These are phyloP conservation scores for Boletus hoseneyae DNA, from an alignment of 1,284 basidiomycete genomes.

Conservation along the genomic window DNA sequence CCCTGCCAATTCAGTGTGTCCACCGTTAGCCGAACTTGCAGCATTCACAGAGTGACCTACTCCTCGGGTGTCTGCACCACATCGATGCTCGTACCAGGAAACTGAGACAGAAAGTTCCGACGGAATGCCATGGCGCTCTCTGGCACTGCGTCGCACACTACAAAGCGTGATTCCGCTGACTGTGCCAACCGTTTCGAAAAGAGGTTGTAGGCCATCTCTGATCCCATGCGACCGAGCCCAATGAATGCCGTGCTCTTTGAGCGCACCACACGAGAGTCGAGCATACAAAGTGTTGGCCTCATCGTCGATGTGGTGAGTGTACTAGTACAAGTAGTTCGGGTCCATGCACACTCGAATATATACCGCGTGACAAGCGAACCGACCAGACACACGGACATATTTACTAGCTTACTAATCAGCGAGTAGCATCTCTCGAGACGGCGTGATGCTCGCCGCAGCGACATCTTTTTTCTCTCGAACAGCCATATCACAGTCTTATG, in stretches of 20 bases:
- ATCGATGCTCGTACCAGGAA: slow-evolving; percentile 54
- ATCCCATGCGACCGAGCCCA: slow-evolving; percentile 80
- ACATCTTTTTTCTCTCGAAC: slow-evolving; percentile 88
- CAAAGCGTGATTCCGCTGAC: slow-evolving; percentile 50
- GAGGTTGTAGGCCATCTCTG: slow-evolving; percentile 80
- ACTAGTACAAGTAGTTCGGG: not conserved
- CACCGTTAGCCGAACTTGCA: slow-evolving; percentile 14
- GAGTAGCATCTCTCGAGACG: not conserved
- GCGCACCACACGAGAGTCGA: slow-evolving; percentile 34
- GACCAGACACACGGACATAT: no score
- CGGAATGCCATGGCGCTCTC: slow-evolving; percentile 57
- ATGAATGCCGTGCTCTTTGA: slow-evolving; percentile 67
- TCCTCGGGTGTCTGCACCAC: slow-evolving; percentile 63
- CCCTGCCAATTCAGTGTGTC: slow-evolving; percentile 39
- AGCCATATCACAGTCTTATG: slow-evolving; percentile 83
- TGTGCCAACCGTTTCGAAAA: slow-evolving; percentile 63
- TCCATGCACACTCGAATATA: no score
- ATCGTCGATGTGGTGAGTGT: slow-evolving; percentile 14
- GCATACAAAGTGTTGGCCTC: slow-evolving; percentile 41
- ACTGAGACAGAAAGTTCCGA: slow-evolving; percentile 49
- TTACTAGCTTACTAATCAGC: slow-evolving; percentile 19
- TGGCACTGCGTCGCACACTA: slow-evolving; percentile 75
- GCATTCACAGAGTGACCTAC: slow-evolving; percentile 42
- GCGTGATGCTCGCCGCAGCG: slow-evolving; percentile 79
- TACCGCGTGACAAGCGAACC: no score